These are phyloP conservation scores for Diaporthe amygdali DNA, from an alignment of 2,329 filamentous ascomycete species.

Conservation along the genomic window DNA sequence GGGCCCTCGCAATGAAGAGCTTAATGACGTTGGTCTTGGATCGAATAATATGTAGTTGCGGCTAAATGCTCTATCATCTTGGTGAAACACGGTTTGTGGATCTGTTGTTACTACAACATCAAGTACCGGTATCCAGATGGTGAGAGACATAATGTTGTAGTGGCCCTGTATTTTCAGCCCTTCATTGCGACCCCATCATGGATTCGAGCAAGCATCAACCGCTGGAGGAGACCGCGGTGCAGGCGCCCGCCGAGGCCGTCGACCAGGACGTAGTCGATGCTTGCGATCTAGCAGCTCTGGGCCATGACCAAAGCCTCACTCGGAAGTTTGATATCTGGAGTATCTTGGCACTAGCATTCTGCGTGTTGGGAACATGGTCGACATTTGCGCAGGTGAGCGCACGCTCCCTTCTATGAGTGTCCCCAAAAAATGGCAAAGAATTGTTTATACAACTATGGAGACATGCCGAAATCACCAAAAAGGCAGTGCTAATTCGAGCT, in stretches of 20 bases:
- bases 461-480: too few relatives aligned
- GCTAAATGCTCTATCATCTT: not conserved
- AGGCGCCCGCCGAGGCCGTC: not conserved
- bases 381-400: conserved; percentile 53
- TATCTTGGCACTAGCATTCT: conserved; percentile 63
- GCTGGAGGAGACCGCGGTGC: not conserved
- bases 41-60: not conserved
- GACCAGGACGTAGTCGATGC: conserved; percentile 35
- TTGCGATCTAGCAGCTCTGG: conserved; percentile 45
- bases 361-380: conserved; percentile 62
- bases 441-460: too few relatives aligned
- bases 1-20: not conserved
- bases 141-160: not conserved
- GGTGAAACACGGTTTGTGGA: too few relatives aligned
- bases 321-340: conserved; percentile 59
- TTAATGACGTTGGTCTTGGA: not conserved
- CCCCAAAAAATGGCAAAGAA: not conserved
- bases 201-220: not conserved
- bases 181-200: not conserved
- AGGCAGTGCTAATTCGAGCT: not conserved
- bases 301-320: conserved; percentile 44
- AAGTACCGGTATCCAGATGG: not conserved
- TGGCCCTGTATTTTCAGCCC: not conserved
- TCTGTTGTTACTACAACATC: not conserved
- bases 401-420: not conserved